Conservation (phyloP, 2,329 filamentous ascomycete genomes). For the Nemania diffusa region DNA sequence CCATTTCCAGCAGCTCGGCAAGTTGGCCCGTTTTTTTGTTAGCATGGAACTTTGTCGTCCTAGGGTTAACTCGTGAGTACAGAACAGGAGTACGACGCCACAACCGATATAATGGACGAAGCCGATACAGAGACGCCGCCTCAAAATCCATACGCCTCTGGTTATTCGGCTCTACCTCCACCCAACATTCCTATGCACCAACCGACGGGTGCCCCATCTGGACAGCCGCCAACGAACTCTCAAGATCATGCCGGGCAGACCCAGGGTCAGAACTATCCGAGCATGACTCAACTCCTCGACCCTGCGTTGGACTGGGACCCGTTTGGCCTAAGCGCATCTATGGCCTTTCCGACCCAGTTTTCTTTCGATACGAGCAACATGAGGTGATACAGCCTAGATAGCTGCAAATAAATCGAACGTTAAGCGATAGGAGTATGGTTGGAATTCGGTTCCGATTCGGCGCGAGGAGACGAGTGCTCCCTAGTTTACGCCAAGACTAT, state of each 20-base stretch:
- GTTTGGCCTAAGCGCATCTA: constrained; percentile 91
- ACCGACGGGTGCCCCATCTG: constrained; percentile 53
- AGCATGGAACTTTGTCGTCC: constrained; percentile 71
- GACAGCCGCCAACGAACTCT: constrained; percentile 51
- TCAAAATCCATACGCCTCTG: constrained; percentile 71
- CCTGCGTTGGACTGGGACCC: constrained; percentile 92
- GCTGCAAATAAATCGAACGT: not conserved
- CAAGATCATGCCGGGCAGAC: constrained; percentile 47
- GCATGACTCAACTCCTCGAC: constrained; percentile 73
- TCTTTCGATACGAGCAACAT: constrained; percentile 73
- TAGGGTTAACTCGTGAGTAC: constrained; percentile 73
- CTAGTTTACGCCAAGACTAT: not conserved
- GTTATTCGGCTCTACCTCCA: constrained; percentile 58
- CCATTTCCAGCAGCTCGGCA: constrained; percentile 95
- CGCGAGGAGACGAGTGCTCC: not conserved
- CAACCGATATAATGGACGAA: constrained; percentile 89
- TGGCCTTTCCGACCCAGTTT: constrained; percentile 92
- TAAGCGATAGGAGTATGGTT: not conserved
- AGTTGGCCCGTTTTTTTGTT: constrained; percentile 69
- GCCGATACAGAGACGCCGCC: constrained; percentile 76
- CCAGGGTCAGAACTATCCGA: constrained; percentile 63
- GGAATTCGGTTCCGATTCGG: not conserved
- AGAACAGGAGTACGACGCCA: constrained; percentile 98
- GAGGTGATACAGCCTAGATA: constrained; percentile 45
- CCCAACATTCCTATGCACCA: constrained; percentile 55